Evolutionary conservation across 441 rosid species (phyloP).

Genomic region (Euphorbia celastroides): DNA sequence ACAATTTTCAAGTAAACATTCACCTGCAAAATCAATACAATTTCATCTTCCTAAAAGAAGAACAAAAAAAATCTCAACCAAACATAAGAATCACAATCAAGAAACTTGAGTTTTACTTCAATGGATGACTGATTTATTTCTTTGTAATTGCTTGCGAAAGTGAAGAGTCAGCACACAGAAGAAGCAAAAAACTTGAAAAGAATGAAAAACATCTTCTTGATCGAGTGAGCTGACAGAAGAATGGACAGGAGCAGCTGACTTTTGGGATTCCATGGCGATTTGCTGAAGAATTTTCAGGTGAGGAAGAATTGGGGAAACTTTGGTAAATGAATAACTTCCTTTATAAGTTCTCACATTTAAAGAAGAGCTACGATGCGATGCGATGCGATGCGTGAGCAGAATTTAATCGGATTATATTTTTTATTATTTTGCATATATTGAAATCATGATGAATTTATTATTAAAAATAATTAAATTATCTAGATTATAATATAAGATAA

Average conservation of each 20-base stretch:
- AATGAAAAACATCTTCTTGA: not conserved
- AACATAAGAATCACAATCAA: too few species aligned
- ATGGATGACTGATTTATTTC: too few species aligned
- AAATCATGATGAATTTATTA: too few species aligned
- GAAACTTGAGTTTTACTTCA: too few species aligned
- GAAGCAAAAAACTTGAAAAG: not conserved
- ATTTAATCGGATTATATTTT: too few species aligned
- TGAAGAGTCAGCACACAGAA: not conserved
- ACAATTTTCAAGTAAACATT: slow-evolving; percentile 22
- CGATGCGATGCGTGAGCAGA: too few species aligned
- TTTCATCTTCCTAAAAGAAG: not conserved
- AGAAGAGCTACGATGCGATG: too few species aligned
- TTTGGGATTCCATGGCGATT: not conserved
- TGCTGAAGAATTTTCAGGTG: not conserved
- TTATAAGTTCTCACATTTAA: not conserved
- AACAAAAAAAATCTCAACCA: not conserved
- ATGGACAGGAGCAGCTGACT: too few species aligned
- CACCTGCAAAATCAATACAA: slow-evolving; percentile 17
- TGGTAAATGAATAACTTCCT: not conserved
- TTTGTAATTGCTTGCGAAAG: too few species aligned
- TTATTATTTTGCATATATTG: too few species aligned
- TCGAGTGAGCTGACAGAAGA: not conserved
- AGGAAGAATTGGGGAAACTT: not conserved
- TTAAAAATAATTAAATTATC: too few species aligned
- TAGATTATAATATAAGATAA: too few species aligned